These are phyloP conservation scores for Trypanosoma platydactyli DNA, from an alignment of 208 protist species.

Conservation along the genomic window DNA sequence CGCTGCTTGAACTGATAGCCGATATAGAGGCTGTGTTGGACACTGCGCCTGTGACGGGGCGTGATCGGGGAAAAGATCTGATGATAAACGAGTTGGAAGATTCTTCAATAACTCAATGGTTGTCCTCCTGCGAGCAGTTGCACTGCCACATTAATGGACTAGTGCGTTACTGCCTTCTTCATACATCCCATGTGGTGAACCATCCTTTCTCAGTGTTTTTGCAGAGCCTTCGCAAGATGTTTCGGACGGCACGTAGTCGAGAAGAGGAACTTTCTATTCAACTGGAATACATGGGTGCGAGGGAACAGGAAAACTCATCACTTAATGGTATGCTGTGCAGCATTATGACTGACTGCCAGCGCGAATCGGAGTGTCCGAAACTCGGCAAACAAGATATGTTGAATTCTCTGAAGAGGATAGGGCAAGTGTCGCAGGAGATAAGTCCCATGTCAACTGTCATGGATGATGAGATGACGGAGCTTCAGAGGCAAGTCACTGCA, in stretches of 20 bases:
- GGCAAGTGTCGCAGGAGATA: background rate
- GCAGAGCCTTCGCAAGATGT: constrained; percentile 26
- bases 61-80: no score
- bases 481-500: constrained; percentile 13
- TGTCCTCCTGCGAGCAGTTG: constrained; percentile 12
- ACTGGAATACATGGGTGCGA: constrained; percentile 3
- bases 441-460: background rate
- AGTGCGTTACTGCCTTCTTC: constrained; percentile 9
- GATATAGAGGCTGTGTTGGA: constrained; percentile 36
- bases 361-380: background rate
- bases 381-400: background rate
- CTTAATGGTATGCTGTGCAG: constrained; percentile 3
- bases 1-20: constrained; percentile 32
- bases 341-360: constrained; percentile 8
- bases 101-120: constrained; percentile 5
- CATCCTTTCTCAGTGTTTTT: constrained; percentile 26
- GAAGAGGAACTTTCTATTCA: constrained; percentile 25
- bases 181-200: constrained; percentile 4
- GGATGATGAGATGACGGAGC: constrained; percentile 20
- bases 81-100: background rate
- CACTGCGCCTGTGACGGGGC: constrained; percentile 3
- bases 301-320: background rate
- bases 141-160: background rate
- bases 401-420: constrained; percentile 1
- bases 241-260: constrained; percentile 14